Evolutionary conservation across 129 eudicot genomes (phyloP), one percentile per base, ranked within the genome.

Genomic region (Chrysanthemum seticuspe): DNA sequence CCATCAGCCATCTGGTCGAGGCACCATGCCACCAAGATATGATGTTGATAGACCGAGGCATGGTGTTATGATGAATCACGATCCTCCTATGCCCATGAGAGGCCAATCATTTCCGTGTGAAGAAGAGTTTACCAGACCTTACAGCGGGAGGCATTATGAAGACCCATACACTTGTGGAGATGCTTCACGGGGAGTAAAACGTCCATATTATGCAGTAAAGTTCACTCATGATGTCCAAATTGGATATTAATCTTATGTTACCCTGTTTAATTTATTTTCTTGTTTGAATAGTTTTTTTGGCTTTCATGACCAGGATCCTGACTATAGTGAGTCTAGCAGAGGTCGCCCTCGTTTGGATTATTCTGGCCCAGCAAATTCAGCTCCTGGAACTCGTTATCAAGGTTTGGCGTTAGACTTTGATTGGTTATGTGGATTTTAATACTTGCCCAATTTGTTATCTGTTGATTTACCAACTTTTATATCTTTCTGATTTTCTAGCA

Each of bases 331-430:
- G 88, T 85, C 89, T 59, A 82, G 83, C 77, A 78, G 89, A 36
- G 82, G 68, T 48, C 94, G 94, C 16, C 91, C 95, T 73, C 87
- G 88, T 18, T 78, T 85, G 73, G 97, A 87, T 70, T 84, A 87
- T 67, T 45, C 87, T 45, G 87, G 79, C 52, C 79, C 91, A 63
- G 62, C 91, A 31, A 47, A 25, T 62, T 71, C 90, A 68, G 58
- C 29, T 68, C 87, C 64, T 29, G 89, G 82, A 48, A 21, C 74
- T 62, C 86, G 72, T 67, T 76, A 71, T 68, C 85, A 84, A 87
- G 95, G 97, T 91, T 70, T 83, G 19, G 29, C 16, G 66, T 62
- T 70, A 48, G 60, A 13, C 27, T 34, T 16, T 45, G 18, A 36
- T 18, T 19, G 50, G 31, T 16, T 53, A 34, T 60, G 50, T 54